Evolutionary conservation across 1,284 basidiomycete species (phyloP), one percentile per base, ranked within the genome.

Genomic region (Sphaerobolus stellatus): DNA sequence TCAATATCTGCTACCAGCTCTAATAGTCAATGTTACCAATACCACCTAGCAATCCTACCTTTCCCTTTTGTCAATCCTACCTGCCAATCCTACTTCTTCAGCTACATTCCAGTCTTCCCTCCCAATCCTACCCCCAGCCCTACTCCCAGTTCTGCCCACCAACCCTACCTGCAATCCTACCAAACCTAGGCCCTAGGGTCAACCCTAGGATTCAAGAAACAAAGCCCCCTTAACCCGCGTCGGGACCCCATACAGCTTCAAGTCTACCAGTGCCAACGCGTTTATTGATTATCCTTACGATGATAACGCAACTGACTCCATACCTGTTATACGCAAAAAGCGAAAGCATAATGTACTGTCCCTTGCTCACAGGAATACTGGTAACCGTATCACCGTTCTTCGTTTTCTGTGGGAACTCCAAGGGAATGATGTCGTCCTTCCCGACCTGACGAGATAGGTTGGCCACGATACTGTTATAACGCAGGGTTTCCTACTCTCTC

Each of bases 311-410:
- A 14, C 28, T 22, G n/a, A n/a, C n/a, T n/a, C n/a, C n/a, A n/a
- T n/a, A 43, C 41, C 41, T 11, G 30, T 77, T 69, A 53, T 74
- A 75, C 3, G 66, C 67, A 41, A 67, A 64, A 24, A 76, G 59
- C 16, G 72, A 71, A 33, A 67, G 56, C 14, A 70, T 44, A 18
- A 76, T 58, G 5, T 59, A 60, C 2, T 66, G 69, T 13, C 73
- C 72, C 54, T 66, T 65, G 3, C 68, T 71, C n/a, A 77, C 55
- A 1, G 62, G 57, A 16, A 78, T 24, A 50, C 72, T 68, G 40
- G 50, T 63, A 29, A 79, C 63, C 4, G 62, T 50, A 50, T 62
- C 59, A 9, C 69, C 70, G 11, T 62, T 61, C 18, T 50, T 54
- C 1, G 60, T 62, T 29, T 52, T 62, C 36, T 68, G 50, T 20